These are phyloP conservation scores for Starmerella etchellsii DNA, from an alignment of 805 yeast species.

Conservation along the genomic window DNA sequence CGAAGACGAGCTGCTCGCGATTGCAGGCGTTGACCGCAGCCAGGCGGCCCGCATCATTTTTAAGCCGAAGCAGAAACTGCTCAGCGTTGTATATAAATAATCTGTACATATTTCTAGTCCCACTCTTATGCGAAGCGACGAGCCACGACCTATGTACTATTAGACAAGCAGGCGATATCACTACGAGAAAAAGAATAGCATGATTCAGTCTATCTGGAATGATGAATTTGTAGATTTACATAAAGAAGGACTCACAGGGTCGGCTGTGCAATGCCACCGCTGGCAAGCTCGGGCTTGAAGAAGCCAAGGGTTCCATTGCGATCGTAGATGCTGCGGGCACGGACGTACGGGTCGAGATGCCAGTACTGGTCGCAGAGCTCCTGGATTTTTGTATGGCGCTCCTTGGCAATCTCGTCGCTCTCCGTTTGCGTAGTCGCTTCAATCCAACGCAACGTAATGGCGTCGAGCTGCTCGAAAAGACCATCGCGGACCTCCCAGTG, in stretches of 20 bases:
- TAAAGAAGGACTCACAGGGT: neutral
- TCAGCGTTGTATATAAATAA: conserved; percentile 6
- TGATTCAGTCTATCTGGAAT: too few species aligned
- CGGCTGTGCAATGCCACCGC: conserved; percentile 21
- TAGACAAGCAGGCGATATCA: too few species aligned
- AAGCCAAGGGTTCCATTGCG: conserved; percentile 51
- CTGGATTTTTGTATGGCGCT: conserved; percentile 39
- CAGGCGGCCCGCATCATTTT: conserved; percentile 9
- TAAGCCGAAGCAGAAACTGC: conserved; percentile 15
- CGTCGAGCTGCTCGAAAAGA: conserved; percentile 42
- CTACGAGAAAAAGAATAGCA: too few species aligned
- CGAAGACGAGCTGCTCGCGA: conserved; percentile 10
- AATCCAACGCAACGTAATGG: conserved; percentile 67
- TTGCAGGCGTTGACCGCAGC: neutral
- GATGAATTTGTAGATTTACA: too few species aligned
- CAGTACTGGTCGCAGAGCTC: conserved; percentile 51
- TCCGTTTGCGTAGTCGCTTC: conserved; percentile 33
- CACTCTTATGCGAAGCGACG: too few species aligned
- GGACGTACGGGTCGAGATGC: conserved; percentile 63
- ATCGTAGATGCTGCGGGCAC: conserved; percentile 70
- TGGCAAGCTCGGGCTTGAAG: conserved; percentile 20
- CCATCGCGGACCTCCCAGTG: conserved; percentile 42
- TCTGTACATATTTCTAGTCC: neutral
- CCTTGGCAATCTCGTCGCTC: conserved; percentile 34
- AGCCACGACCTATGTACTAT: too few species aligned